Evolutionary conservation across 1,284 basidiomycete genomes (phyloP).

Genomic region (Cryptococcus sp.): DNA sequence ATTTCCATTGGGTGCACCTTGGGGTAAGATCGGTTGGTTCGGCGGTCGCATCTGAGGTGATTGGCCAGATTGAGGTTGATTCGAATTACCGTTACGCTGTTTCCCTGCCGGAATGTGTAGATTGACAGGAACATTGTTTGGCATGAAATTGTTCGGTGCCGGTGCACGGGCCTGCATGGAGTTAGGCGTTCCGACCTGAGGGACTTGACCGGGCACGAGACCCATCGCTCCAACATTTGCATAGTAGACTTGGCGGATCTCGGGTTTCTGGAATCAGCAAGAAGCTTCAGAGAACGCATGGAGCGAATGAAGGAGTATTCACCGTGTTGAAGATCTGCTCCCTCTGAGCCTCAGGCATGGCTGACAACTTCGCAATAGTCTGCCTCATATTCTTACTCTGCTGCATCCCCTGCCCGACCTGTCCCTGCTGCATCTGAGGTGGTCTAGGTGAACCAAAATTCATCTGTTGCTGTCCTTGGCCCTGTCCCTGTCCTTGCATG

Average conservation of each 20-base stretch:
- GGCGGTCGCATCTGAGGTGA: conserved; percentile 25
- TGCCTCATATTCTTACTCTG: conserved; percentile 18
- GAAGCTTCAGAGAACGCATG: neutral
- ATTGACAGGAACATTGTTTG: conserved; percentile 21
- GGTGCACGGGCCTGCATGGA: neutral
- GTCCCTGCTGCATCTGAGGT: conserved; percentile 12
- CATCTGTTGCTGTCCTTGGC: conserved; percentile 16
- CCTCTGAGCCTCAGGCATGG: conserved; percentile 32
- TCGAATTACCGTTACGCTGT: conserved; percentile 20
- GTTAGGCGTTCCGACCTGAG: neutral
- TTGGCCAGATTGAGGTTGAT: neutral
- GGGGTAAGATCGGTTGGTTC: neutral
- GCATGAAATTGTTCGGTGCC: conserved; percentile 7
- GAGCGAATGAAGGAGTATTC: conserved; percentile 1
- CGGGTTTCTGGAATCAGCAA: conserved; percentile 20
- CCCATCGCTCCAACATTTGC: conserved; percentile 4
- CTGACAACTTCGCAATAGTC: conserved; percentile 22
- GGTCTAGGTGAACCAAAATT: conserved; percentile 32
- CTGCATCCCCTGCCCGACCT: conserved; percentile 8
- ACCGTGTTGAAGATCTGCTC: conserved; percentile 31
- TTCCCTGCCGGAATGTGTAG: conserved; percentile 37
- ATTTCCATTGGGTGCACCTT: neutral
- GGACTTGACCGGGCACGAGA: neutral
- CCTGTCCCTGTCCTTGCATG: conserved; percentile 11
- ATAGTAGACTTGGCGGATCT: conserved; percentile 27